Evolutionary conservation across 129 eudicot species (phyloP).

Genomic region (Smallanthus sonchifolius): DNA sequence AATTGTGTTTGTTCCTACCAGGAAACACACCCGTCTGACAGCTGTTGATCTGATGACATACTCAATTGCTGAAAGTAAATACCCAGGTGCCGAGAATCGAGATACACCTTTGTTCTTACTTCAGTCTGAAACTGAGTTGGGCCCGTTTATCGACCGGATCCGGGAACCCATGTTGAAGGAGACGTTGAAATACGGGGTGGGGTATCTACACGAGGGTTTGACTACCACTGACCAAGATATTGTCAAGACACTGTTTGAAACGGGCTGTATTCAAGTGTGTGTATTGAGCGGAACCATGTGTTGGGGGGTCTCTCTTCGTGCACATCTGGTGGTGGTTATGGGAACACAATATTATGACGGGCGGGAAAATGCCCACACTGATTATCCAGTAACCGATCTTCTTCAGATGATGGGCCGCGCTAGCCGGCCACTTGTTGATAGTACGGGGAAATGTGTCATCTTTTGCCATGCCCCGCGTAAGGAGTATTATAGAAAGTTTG

Average conservation of each 20-base stretch:
- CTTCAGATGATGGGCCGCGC: slow-evolving; percentile 98
- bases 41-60: slow-evolving; percentile 92
- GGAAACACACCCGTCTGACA: slow-evolving; percentile 77
- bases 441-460: slow-evolving; percentile 79
- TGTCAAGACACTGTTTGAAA: slow-evolving; percentile 73
- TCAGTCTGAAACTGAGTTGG: slow-evolving; percentile 54
- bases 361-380: slow-evolving; percentile 88
- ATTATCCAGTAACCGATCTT: slow-evolving; percentile 86
- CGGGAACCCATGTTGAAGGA: slow-evolving; percentile 74
- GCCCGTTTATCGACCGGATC: slow-evolving; percentile 47
- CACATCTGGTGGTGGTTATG: slow-evolving; percentile 93
- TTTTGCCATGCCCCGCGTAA: slow-evolving; percentile 95
- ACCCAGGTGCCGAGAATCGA: slow-evolving; percentile 46
- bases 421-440: slow-evolving; percentile 86
- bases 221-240: slow-evolving; percentile 72
- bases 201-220: slow-evolving; percentile 89
- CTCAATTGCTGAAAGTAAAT: slow-evolving; percentile 53
- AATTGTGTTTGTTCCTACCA: slow-evolving; percentile 78
- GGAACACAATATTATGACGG: slow-evolving; percentile 94
- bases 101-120: slow-evolving; percentile 59
- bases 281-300: slow-evolving; percentile 91
- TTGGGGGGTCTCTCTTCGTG: slow-evolving; percentile 86
- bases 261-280: slow-evolving; percentile 85
- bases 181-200: slow-evolving; percentile 76
- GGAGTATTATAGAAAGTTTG: slow-evolving; percentile 79